Conservation (phyloP, 129 eudicot species). For the Chrysanthemum makinoi region DNA sequence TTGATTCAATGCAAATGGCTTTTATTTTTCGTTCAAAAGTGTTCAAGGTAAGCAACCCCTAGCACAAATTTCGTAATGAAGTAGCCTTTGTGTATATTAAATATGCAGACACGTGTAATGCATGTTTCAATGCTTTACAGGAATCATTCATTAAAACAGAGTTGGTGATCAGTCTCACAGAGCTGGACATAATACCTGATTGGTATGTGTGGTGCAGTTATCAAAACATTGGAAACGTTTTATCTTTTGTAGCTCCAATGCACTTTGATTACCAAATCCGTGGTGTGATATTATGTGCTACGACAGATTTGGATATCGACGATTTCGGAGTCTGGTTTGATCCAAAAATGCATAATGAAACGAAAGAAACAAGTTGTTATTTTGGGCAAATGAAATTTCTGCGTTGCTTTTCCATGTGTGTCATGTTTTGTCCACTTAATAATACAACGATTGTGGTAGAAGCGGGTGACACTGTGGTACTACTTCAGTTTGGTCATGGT, state of each 20-base stretch:
- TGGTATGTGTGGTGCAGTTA: not conserved
- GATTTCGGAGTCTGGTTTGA: rapidly evolving
- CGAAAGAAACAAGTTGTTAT: too few relatives aligned
- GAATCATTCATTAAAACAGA: not conserved
- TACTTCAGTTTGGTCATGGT: not conserved
- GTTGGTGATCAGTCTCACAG: not conserved
- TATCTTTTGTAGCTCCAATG: conserved; percentile 3
- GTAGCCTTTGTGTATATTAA: not conserved
- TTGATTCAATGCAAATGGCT: not conserved
- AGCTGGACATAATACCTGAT: not conserved
- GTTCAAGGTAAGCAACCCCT: conserved; percentile 12
- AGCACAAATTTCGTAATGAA: not conserved
- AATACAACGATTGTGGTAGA: not conserved
- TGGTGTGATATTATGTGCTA: too few relatives aligned
- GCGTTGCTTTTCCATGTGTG: too few relatives aligned
- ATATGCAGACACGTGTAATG: not conserved
- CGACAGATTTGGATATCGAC: too few relatives aligned
- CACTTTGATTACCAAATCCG: not conserved
- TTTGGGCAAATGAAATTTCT: too few relatives aligned
- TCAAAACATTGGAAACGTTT: not conserved
- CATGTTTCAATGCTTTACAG: not conserved
- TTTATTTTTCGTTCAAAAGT: not conserved
- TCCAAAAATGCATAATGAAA: too few relatives aligned
- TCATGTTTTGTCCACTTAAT: too few relatives aligned
- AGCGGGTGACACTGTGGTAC: not conserved